Evolutionary conservation across 257 asterid genomes (phyloP).

Genomic region (Solanum appendiculatum): DNA sequence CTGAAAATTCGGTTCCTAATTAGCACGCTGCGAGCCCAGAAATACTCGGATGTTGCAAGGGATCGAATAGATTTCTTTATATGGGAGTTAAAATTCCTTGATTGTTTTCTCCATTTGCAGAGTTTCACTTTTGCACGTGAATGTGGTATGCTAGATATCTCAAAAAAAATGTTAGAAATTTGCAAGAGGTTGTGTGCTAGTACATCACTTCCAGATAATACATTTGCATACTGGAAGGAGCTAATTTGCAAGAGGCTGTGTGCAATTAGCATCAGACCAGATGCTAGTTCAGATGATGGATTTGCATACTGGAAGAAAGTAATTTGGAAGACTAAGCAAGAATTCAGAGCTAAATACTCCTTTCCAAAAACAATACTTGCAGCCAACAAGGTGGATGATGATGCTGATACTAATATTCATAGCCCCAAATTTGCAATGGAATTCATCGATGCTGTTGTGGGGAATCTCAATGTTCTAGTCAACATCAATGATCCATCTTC

Average conservation of each 20-base stretch:
- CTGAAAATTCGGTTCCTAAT: accelerated
- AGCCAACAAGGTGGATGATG: not conserved
- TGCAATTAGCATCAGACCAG: not conserved
- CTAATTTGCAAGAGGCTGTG: too few relatives aligned
- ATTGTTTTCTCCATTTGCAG: not conserved
- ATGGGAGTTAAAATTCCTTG: not conserved
- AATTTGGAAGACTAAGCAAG: not conserved
- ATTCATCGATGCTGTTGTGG: not conserved
- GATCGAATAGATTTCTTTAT: not conserved
- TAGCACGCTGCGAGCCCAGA: accelerated
- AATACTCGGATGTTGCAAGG: not conserved
- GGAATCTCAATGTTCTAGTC: not conserved
- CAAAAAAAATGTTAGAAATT: not conserved
- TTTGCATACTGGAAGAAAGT: not conserved
- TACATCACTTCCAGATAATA: too few relatives aligned
- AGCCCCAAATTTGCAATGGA: not conserved
- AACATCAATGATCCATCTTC: not conserved
- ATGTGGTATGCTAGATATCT: not conserved
- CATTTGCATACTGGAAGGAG: too few relatives aligned
- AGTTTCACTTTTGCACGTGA: not conserved
- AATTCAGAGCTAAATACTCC: not conserved
- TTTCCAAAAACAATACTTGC: not conserved
- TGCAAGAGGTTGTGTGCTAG: not conserved
- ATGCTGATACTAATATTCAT: too few relatives aligned
- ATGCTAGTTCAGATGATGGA: too few relatives aligned